Conservation (phyloP, 2,329 filamentous ascomycete species). For the Saccharata proteae region DNA sequence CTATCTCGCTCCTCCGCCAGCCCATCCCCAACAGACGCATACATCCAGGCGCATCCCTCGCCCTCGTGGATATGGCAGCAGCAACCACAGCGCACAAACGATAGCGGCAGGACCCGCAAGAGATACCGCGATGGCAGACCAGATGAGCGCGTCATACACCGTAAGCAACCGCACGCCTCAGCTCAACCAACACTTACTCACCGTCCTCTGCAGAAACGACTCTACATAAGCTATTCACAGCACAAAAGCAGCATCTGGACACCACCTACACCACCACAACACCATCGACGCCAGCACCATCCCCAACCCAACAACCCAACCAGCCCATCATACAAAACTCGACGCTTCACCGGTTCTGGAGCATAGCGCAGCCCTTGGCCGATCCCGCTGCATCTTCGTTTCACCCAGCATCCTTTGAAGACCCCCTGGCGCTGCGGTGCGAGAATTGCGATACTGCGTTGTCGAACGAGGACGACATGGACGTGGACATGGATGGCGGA, state of each 20-base stretch:
- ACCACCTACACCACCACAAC: constrained; percentile 9
- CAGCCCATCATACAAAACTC: constrained; percentile 12
- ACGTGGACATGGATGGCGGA: constrained; percentile 23
- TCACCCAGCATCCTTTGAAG: constrained; percentile 1
- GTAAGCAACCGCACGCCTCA: constrained; percentile 23
- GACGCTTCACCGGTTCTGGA: constrained; percentile 37
- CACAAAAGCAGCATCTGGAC: constrained; percentile 25
- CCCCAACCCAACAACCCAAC: constrained; percentile 10
- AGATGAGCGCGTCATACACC: constrained; percentile 42
- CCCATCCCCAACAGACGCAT: constrained; percentile 12
- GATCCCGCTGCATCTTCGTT: constrained; percentile 11
- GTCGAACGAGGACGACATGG: constrained; percentile 19
- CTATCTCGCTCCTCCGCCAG: constrained; percentile 10
- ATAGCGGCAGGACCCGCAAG: constrained; percentile 45
- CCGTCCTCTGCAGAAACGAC: constrained; percentile 29
- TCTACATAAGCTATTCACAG: constrained; percentile 32
- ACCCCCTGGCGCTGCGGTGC: constrained; percentile 18
- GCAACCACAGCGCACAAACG: constrained; percentile 2
- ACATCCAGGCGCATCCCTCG: constrained; percentile 2
- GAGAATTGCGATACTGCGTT: constrained; percentile 33
- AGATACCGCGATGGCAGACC: constrained; percentile 46
- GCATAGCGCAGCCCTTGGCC: constrained; percentile 23
- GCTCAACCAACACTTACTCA: constrained; percentile 10
- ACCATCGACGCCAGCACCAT: constrained; percentile 10
- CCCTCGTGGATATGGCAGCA: constrained; percentile 10